Evolutionary conservation across 2,329 filamentous ascomycete species (phyloP).

Genomic region (Exophiala sideris): DNA sequence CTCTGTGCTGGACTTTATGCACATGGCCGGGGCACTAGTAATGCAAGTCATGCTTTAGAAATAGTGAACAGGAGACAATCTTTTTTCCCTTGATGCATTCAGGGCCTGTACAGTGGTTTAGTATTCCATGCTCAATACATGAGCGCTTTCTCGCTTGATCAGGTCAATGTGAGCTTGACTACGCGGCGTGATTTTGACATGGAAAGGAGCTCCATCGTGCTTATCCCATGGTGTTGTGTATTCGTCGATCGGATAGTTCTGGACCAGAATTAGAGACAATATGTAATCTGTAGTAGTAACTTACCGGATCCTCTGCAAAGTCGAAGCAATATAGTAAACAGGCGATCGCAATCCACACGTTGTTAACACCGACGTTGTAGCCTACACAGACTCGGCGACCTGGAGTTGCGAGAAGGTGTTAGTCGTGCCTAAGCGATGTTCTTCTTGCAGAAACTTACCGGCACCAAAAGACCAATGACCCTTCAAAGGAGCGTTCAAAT

Average conservation of each 20-base stretch:
- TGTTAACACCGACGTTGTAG: not conserved
- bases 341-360: constrained; percentile 1
- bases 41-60: no score
- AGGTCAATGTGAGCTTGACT: constrained; percentile 20
- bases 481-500: constrained; percentile 21
- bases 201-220: constrained; percentile 28
- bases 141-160: constrained; percentile 7
- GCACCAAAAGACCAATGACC: constrained; percentile 23
- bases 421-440: no score
- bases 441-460: not conserved
- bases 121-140: not conserved
- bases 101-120: not conserved
- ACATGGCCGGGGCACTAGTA: no score
- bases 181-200: constrained; percentile 24
- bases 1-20: no score
- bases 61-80: no score
- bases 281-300: not conserved
- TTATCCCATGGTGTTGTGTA: not conserved
- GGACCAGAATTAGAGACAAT: not conserved
- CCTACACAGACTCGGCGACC: constrained; percentile 3
- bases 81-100: not conserved
- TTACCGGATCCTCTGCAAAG: constrained; percentile 3
- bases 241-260: constrained; percentile 3
- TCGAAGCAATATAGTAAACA: constrained; percentile 6
- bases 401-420: not conserved